Evolutionary conservation across 345 rosid genomes (phyloP), one percentile per base, ranked within the genome.

Genomic region (Corymbia maculata): DNA sequence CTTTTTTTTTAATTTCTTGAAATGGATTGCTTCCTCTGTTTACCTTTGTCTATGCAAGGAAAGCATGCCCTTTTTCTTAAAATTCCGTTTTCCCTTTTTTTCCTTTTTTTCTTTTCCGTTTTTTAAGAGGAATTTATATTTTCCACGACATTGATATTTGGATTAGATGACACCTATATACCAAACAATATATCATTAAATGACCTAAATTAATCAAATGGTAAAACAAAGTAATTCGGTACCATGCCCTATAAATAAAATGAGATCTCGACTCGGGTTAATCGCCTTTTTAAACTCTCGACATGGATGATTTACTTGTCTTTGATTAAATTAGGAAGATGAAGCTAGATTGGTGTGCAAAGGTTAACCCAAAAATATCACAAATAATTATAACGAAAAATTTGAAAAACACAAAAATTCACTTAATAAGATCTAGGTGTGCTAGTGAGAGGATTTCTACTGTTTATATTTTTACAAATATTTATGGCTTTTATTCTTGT

Each of bases 181-280:
- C 45, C 2, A 2, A 19, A 26, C 10, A 44, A 75, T 42, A 75
- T 42, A 42, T 19, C 49, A 6, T 9, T 26, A 1, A 19, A 1
- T 6, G 0, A 6, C 3, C 28, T 75, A 75, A 75, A 75, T 75
- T 36, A 9, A 47, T 1, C 2, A 0, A 1, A 1, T 36, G 13
- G 4, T 0, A 11, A 59, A 26, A 59, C 7, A 10, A 36, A 64
- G 14, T 3, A 32, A 9, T 2, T 21, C 0, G 0, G 0, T 10
- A 42, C 19, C 0, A 26, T 2, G 15, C 19, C 5, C 13, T 0
- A 3, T n/a, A 3, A n/a, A 7, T 1, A 0, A 13, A 64, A 14
- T 61, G 4, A 3, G 0, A 70, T 68, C 6, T 6, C 0, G 6
- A 2, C 24, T 32, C 0, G 0, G 4, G 2, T 59, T 36, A 12